Conservation (phyloP, 108 stramenopile species). For the Skeletonema costatum region DNA sequence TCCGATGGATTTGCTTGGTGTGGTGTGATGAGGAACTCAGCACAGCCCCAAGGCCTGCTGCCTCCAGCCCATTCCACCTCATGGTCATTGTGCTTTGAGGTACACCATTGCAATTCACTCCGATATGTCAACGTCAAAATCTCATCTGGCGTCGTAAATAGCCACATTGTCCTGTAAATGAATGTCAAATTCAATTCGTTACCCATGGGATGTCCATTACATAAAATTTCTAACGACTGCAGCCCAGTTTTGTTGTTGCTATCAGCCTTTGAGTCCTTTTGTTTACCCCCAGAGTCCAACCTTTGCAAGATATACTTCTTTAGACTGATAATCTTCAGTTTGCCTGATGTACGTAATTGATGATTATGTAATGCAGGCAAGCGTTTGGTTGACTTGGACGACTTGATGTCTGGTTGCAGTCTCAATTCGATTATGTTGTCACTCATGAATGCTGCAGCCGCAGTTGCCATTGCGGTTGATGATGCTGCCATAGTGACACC, state of each 20-base stretch:
- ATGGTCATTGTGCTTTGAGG: too few relatives aligned
- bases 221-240: constrained; percentile 47
- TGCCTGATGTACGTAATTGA: constrained; percentile 34
- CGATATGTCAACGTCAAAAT: constrained; percentile 41
- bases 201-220: constrained; percentile 51
- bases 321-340: constrained; percentile 40
- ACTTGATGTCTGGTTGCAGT: neutral
- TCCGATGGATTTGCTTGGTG: too few relatives aligned
- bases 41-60: too few relatives aligned
- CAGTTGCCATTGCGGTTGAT: neutral
- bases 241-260: too few relatives aligned
- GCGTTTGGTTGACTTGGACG: too few relatives aligned
- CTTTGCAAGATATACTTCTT: constrained; percentile 48
- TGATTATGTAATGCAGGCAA: constrained; percentile 29
- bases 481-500: constrained; percentile 4
- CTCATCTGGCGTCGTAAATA: constrained; percentile 20
- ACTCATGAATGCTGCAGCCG: neutral
- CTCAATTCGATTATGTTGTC: neutral
- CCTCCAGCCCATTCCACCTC: too few relatives aligned
- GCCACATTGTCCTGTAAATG: constrained; percentile 51
- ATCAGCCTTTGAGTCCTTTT: too few relatives aligned
- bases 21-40: too few relatives aligned
- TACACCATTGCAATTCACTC: too few relatives aligned
- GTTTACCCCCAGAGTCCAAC: neutral
- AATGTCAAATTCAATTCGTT: constrained; percentile 66